These are phyloP conservation scores for Ophiostoma sp. DNA, from an alignment of 2,329 filamentous ascomycete genomes.

Conservation along the genomic window DNA sequence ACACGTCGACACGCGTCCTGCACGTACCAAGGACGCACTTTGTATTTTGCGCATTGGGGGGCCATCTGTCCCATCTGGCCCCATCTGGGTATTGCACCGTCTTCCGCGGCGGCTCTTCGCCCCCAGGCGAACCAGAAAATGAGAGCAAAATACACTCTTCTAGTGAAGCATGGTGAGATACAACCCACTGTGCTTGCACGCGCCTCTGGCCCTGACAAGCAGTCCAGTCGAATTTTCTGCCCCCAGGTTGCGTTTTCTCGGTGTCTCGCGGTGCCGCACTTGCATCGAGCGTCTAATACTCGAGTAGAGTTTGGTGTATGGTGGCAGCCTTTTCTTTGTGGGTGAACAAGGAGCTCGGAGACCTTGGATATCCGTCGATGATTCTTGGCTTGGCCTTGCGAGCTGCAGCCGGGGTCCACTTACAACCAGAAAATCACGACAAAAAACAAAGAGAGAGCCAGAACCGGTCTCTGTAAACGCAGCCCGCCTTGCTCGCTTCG, in stretches of 20 bases:
- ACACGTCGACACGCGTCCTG: not conserved
- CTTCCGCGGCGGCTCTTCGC: not conserved
- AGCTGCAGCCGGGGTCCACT: not conserved
- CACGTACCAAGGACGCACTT: not conserved
- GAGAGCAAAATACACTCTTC: not conserved
- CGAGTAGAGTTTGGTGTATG: not conserved
- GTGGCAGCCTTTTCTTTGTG: not conserved
- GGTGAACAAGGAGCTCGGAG: not conserved
- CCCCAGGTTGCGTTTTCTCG: constrained; percentile 5
- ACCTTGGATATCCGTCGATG: not conserved
- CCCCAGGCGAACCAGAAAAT: not conserved
- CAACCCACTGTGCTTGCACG: not conserved
- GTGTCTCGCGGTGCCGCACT: not conserved
- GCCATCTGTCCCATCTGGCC: not conserved
- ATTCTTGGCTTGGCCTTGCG: not conserved
- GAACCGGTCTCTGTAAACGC: not conserved
- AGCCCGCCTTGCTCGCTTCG: not conserved
- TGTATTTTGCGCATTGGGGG: not conserved
- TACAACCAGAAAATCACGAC: not conserved
- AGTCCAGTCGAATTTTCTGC: not conserved
- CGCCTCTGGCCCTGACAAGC: not conserved
- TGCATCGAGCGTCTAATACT: not conserved
- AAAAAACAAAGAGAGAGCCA: not conserved
- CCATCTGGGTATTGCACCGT: not conserved
- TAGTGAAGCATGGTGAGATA: not conserved